phyloP scores from a whole-genome alignment of 768 basidiomycete genomes.

The Amanita rubescens region DNA sequence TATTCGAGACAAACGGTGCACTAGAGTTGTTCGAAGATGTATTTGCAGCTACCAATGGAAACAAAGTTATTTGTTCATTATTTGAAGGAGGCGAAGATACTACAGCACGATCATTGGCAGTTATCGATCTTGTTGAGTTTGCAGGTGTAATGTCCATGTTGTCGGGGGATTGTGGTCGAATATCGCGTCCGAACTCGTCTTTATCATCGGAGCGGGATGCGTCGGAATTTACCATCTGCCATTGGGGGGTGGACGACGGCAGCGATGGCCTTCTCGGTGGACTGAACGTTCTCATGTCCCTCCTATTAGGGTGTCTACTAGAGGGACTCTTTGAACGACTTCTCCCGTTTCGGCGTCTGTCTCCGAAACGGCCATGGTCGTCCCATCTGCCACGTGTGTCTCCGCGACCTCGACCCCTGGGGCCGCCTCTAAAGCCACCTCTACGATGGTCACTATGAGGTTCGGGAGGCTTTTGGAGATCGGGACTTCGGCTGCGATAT shows the following conservation, averaged over 20 bases:
- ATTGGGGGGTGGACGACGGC: conserved; percentile 19
- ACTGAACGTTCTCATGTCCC: conserved; percentile 50
- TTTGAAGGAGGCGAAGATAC: conserved; percentile 33
- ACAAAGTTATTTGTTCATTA: conserved; percentile 37
- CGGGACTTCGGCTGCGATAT: conserved; percentile 35
- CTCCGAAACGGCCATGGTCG: conserved; percentile 50
- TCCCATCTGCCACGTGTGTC: conserved; percentile 45
- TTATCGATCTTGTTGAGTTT: conserved; percentile 15
- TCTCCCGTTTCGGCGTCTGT: conserved; percentile 39
- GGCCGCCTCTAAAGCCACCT: conserved; percentile 47
- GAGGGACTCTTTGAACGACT: conserved; percentile 75
- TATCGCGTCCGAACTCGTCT: conserved; percentile 85
- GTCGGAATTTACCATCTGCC: conserved; percentile 18
- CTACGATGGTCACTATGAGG: conserved; percentile 48
- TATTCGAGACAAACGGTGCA: conserved; percentile 30
- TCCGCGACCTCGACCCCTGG: conserved; percentile 55
- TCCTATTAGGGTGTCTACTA: conserved; percentile 44
- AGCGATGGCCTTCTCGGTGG: conserved; percentile 45
- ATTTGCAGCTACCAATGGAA: conserved; percentile 50
- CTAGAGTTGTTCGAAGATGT: conserved; percentile 44
- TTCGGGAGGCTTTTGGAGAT: conserved; percentile 41
- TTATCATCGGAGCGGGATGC: conserved; percentile 35
- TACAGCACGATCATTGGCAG: conserved; percentile 30
- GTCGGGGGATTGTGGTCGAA: conserved; percentile 49
- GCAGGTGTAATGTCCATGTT: conserved; percentile 20